Evolutionary conservation across 75 land plant species (phyloP).

Genomic region (Pinus tabuliformis): DNA sequence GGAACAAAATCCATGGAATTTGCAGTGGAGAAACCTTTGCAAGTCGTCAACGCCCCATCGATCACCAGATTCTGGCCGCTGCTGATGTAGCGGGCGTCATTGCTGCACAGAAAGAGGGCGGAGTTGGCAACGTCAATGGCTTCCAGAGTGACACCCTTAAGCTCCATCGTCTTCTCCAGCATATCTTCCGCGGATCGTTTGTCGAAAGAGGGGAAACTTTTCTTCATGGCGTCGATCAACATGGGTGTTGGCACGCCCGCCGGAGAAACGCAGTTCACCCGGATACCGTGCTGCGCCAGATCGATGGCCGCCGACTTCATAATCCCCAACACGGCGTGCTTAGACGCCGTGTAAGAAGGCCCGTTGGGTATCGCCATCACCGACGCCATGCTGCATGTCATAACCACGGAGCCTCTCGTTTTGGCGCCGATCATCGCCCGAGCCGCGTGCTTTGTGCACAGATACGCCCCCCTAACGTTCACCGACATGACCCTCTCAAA

Average conservation of each 20-base stretch:
- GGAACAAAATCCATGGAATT: not conserved
- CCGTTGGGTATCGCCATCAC: not conserved
- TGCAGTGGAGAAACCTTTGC: not conserved
- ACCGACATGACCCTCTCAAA: conserved; percentile 8
- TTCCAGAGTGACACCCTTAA: conserved; percentile 2
- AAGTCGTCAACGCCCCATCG: conserved; percentile 7
- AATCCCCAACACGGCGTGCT: conserved; percentile 22
- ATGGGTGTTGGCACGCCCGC: conserved; percentile 10
- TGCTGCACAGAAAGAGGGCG: conserved; percentile 9
- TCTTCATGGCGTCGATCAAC: not conserved
- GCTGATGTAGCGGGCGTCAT: conserved; percentile 7
- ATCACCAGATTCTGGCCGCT: conserved; percentile 13
- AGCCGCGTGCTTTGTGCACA: conserved; percentile 17
- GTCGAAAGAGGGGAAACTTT: not conserved
- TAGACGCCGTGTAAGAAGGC: conserved; percentile 10
- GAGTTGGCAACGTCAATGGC: conserved; percentile 8
- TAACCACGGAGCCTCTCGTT: conserved; percentile 1
- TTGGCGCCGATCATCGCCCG: conserved; percentile 13
- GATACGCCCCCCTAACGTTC: conserved; percentile 8
- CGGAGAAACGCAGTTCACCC: conserved; percentile 21
- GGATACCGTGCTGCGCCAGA: conserved; percentile 12
- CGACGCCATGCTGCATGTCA: conserved; percentile 5
- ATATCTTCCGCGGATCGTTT: not conserved
- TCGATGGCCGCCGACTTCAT: conserved; percentile 14
- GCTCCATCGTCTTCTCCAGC: not conserved